Base-by-base conservation (phyloP, 73 alveolate species). In the Paramecium octaurelia region DNA sequence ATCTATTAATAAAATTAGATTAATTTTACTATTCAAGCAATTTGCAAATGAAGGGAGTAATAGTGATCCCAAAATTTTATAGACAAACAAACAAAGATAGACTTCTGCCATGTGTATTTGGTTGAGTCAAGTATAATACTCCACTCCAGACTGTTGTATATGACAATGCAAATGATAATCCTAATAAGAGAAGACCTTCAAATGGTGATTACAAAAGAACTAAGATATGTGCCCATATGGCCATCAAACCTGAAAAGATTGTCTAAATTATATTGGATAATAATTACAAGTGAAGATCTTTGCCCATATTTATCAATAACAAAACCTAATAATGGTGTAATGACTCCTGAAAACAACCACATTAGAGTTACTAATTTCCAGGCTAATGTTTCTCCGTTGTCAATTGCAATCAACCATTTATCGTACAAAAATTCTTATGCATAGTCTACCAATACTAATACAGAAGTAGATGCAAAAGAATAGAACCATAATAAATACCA, bases 101-200 rank as follows among this genome's bases (percentile, higher is more conserved):
- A 48, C 91, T 80, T 42, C 57, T 80, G 2, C 91, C 91, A 80
- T 80, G 57, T n/a, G 76, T 24, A 43, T 40, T 42, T 20, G 91
- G 76, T 80, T 42, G 3, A 20, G 75, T 80, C 18, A 80, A 27
- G 46, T 80, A 80, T 42, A 80, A 20, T 1, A 80, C 57, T 80
- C 76, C 91, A 80, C 91, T 80, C 91, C 91, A 80, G 5, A 80
- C 75, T 10, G 91, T 80, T 12, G 91, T 48, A 80, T 44, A 80
- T 18, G 91, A 80, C 9, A 80, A 46, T 21, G 91, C 12, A 80
- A 43, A 80, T 24, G 91, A 34, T 14, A 80, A 46, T 24, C 76
- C 75, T 80, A 80, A 80, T 24, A 80, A 48, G 6, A 80, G 29
- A 10, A 80, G 57, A 21, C 91, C 91, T 42, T 80, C 91, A 18